These are phyloP conservation scores for Neurospora sp. DNA, from an alignment of 495 filamentous ascomycete genomes.

Conservation along the genomic window DNA sequence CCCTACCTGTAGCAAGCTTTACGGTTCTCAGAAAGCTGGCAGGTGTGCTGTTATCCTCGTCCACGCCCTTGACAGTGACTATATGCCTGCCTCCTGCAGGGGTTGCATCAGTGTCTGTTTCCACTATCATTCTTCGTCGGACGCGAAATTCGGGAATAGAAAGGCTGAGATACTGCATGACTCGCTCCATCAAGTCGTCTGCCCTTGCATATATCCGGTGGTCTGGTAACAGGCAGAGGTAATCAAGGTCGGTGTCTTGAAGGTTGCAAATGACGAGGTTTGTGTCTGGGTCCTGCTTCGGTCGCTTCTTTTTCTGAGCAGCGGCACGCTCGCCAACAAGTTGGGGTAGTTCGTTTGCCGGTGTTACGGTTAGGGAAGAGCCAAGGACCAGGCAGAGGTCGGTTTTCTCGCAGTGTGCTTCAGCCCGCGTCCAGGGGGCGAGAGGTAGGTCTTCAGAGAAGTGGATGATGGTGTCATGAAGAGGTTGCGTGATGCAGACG, in stretches of 20 bases:
- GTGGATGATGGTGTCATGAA: constrained; percentile 37
- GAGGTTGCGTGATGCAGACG: constrained; percentile 17
- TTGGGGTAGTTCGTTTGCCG: constrained; percentile 32
- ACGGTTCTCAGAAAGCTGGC: constrained; percentile 32
- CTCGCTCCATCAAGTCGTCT: constrained; percentile 29
- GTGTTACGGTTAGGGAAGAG: constrained; percentile 34
- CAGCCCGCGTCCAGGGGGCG: constrained; percentile 22
- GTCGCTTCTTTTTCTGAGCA: neutral
- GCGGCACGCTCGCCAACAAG: constrained; percentile 17
- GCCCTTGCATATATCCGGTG: constrained; percentile 23
- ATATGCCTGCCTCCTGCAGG: constrained; percentile 8
- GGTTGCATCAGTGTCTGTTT: constrained; percentile 9
- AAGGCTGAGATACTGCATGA: constrained; percentile 31
- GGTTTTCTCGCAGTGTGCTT: constrained; percentile 26
- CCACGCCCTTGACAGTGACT: constrained; percentile 25
- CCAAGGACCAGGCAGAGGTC: constrained; percentile 37
- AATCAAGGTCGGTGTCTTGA: constrained; percentile 33
- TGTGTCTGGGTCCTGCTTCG: neutral
- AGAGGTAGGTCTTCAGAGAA: constrained; percentile 29
- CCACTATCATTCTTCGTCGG: constrained; percentile 18
- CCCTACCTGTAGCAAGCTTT: constrained; percentile 24
- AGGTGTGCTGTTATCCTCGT: constrained; percentile 32
- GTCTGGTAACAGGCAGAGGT: constrained; percentile 7
- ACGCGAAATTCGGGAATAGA: constrained; percentile 29
- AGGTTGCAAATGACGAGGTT: constrained; percentile 37